Evolutionary conservation across 2,329 filamentous ascomycete species (phyloP).

Genomic region (Beauveria asiatica): DNA sequence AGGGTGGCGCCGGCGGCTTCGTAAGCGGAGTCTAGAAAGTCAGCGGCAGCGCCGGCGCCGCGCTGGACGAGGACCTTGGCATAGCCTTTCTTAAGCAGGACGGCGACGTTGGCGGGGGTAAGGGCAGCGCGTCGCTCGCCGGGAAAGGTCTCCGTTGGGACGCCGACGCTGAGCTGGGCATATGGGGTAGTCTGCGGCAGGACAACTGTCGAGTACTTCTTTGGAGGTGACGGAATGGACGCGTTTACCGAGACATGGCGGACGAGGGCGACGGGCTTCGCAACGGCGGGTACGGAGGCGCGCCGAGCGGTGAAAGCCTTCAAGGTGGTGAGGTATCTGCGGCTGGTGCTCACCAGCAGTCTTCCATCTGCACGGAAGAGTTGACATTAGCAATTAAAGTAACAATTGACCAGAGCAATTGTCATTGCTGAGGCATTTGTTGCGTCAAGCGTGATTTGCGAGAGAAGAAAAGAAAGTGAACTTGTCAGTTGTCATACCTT

Average conservation of each 20-base stretch:
- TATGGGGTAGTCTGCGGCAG: constrained; percentile 52
- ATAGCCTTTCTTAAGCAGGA: constrained; percentile 82
- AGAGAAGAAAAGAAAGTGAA: too few species aligned
- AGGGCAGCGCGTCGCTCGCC: constrained; percentile 77
- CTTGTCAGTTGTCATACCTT: constrained; percentile 15
- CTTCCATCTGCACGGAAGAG: constrained; percentile 14
- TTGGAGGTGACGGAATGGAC: constrained; percentile 13
- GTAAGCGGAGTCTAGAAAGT: constrained; percentile 71
- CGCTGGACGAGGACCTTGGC: constrained; percentile 67
- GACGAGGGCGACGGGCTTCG: constrained; percentile 28
- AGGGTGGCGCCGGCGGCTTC: constrained; percentile 69
- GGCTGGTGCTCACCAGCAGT: constrained; percentile 15
- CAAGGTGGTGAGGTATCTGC: constrained; percentile 32
- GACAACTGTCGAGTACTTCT: constrained; percentile 31
- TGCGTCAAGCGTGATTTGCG: not conserved
- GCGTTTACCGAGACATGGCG: constrained; percentile 30
- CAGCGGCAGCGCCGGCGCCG: constrained; percentile 68
- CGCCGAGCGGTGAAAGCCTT: constrained; percentile 17
- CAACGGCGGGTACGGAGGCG: constrained; percentile 20
- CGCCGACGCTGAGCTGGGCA: constrained; percentile 63
- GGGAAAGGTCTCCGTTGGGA: constrained; percentile 69
- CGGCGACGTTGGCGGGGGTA: constrained; percentile 72
- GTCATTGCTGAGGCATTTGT: not conserved
- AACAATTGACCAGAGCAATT: not conserved
- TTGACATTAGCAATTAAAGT: constrained; percentile 1